These are phyloP conservation scores for Eutrema yunnanense DNA, from an alignment of 345 rosid species.

Conservation along the genomic window DNA sequence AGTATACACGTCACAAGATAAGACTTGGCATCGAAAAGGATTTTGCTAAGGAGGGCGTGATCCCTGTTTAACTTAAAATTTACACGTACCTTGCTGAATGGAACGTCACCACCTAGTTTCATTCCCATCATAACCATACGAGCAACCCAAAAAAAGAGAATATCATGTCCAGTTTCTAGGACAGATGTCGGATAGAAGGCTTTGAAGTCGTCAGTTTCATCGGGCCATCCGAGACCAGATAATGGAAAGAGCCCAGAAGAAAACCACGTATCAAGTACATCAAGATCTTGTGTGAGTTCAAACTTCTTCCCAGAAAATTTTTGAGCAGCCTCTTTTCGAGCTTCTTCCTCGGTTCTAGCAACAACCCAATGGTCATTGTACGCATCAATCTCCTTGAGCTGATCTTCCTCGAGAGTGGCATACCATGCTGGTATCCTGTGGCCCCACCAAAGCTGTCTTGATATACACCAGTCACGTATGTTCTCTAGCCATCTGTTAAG, in stretches of 20 bases:
- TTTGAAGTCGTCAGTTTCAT: constrained; percentile 79
- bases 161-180: constrained; percentile 96
- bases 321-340: constrained; percentile 46
- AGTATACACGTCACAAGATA: neutral
- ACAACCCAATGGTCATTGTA: constrained; percentile 88
- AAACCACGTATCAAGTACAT: constrained; percentile 98
- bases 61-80: neutral
- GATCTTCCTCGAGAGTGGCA: constrained; percentile 70
- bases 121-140: constrained; percentile 96
- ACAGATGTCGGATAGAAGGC: constrained; percentile 89
- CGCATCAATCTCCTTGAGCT: constrained; percentile 62
- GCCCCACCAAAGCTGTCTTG: constrained; percentile 99
- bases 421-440: constrained; percentile 96
- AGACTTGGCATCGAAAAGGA: neutral
- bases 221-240: constrained; percentile 91
- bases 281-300: constrained; percentile 77
- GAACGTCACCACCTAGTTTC: constrained; percentile 80
- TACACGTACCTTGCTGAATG: constrained; percentile 66
- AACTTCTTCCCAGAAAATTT: constrained; percentile 69
- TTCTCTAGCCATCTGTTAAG: constrained; percentile 89
- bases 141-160: constrained; percentile 96
- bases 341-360: constrained; percentile 69
- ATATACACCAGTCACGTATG: constrained; percentile 94
- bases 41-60: neutral
- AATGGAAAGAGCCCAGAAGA: constrained; percentile 90